Evolutionary conservation across 2,329 filamentous ascomycete genomes (phyloP), one percentile per base, ranked within the genome.

Genomic region (Aspergillus aculeatus): DNA sequence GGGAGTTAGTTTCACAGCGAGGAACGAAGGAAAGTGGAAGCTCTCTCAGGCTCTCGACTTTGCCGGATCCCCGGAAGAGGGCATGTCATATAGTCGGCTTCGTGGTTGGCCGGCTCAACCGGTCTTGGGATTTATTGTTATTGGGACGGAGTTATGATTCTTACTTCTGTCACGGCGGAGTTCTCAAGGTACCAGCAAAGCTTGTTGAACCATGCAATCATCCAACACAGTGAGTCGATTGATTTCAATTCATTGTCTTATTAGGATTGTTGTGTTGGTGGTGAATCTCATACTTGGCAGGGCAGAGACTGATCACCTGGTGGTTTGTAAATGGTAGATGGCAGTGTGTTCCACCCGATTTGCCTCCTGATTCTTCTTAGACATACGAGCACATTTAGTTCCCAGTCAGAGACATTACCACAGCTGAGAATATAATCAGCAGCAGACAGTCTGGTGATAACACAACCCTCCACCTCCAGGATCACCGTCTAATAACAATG

Each of bases 1-100:
- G 48, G 29, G 19, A 48, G 12, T 48, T 23, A 23, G 23, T 23
- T 23, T 29, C 26, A 29, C 19, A 24, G 47, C 19, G 6, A 48
- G 47, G 10, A n/a, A 48, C 14, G 14, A 19, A 16, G 51, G 38
- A 53, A 48, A 56, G 48, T 38, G 55, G 35, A 44, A 48, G 53
- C 23, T 23, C 23, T 23, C 23, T 23, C 23, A 23, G 4, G 23
- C 29, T 35, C 29, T 35, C 44, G 52, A 16, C 38, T 44, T 52
- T 57, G 49, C 59, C 59, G 53, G 53, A 61, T 54, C 48, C 49
- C 53, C 29, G 54, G 52, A 29, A 35, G 32, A 24, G 49, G 32
- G 50, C 49, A 59, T 56, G 61, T 58, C 58, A 60, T 60, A 60
- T 62, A 29, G 35, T 41, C 23, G 35, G 52, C 41, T 62, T 54